phyloP scores from a whole-genome alignment of 768 basidiomycete species.

The Trametes villosa region DNA sequence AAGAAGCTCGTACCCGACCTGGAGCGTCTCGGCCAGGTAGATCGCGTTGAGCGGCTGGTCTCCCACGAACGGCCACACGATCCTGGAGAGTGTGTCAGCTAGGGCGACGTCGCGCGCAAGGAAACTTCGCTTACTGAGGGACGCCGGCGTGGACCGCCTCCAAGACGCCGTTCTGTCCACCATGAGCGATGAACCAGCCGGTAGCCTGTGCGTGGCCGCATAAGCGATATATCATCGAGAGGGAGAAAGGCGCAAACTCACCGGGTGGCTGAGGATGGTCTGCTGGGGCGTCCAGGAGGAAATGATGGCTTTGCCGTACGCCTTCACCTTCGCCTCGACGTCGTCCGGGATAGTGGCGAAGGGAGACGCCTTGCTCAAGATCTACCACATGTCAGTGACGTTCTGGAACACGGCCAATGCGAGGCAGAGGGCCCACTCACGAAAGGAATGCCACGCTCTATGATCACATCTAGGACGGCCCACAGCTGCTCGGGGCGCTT shows the following conservation, averaged over 20 bases:
- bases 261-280: conserved; percentile 13
- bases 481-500: conserved; percentile 26
- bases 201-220: not conserved
- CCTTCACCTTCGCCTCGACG: conserved; percentile 7
- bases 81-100: no score
- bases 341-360: conserved; percentile 10
- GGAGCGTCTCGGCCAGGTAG: conserved; percentile 23
- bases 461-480: conserved; percentile 29
- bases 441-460: conserved; percentile 30
- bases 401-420: not conserved
- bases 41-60: conserved; percentile 32
- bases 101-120: no score
- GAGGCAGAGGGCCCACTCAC: conserved; percentile 7
- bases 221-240: not conserved
- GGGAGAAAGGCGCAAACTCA: not conserved
- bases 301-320: conserved; percentile 6
- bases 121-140: conserved; percentile 22
- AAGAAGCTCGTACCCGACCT: conserved; percentile 33
- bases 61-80: conserved; percentile 33
- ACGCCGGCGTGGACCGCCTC: conserved; percentile 30
- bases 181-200: conserved; percentile 30
- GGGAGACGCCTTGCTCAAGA: conserved; percentile 11
- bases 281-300: conserved; percentile 19
- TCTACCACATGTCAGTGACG: not conserved
- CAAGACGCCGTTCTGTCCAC: conserved; percentile 30